Base-by-base conservation (phyloP, 2,329 filamentous ascomycete species). In the Neospermospora avenae region DNA sequence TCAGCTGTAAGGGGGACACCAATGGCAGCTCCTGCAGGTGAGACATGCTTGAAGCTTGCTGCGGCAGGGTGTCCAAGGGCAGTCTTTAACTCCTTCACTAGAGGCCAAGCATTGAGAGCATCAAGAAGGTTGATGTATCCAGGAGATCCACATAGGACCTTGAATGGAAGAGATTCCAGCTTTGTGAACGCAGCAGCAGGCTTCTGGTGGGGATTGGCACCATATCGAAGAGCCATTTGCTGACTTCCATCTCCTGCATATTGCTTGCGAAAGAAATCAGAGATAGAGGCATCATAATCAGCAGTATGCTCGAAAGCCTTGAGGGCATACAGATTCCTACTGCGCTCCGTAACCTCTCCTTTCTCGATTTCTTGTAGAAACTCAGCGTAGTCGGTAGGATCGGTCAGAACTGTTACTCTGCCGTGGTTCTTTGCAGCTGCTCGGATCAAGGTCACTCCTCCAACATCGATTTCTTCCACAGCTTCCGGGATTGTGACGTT, bases 291-390 rank as follows among this genome's bases (percentile, higher is more conserved):
- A 75, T 99, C 95, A 76, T 99, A 99, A 76, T 96, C 92, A 66
- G 95, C 92, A 41, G 95, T 99, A 78, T 98, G 95, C 79, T 96
- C 91, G 73, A 99, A 99, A 16, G 95, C 95, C 84, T 99, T 99
- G 71, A 98, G 85, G 25, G 95, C 93, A 74, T 96, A 97, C 60
- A 85, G 80, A 75, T 96, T 92, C 68, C 93, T 88, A 80, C 87
- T 96, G 62, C 85, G 81, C 74, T 96, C 90, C 57, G 89, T 87
- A 71, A 99, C 88, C 74, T 93, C 90, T 64, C 93, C 93, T 67
- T 88, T 81, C 76, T 92, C 88, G 31, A 99, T 85, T 80, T 97
- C 93, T 74, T 88, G 87, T 58, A 99, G 82, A 81, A 99, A 98
- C 76, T 91, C 90, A 64, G 92, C 86, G 77, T 99, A 99, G 79